Base-by-base conservation (phyloP, 345 rosid species). In the Streptanthus diversifolius region DNA sequence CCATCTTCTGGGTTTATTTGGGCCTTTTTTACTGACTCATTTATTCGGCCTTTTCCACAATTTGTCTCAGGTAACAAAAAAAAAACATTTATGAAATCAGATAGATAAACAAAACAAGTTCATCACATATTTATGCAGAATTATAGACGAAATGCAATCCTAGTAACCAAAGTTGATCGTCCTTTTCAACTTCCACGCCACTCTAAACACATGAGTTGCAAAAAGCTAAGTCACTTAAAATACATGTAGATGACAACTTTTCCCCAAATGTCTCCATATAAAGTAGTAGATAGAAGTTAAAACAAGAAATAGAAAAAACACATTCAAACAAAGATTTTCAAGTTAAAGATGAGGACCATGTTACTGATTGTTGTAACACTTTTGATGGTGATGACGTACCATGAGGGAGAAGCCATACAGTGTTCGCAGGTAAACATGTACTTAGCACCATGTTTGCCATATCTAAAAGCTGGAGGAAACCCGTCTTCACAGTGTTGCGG, bases 391-490 rank as follows among this genome's bases (percentile, higher is more conserved):
- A 63, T 30, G 11, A 29, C 19, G 8, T 55, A 70, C 22, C 66
- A 63, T 1, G 33, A 59, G 9, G 75, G 61, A 45, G 75, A 76
- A 63, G 80, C 80, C 13, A 70, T 76, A 63, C 41, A 19, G 30
- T 76, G 80, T 22, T 43, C 71, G 2, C 80, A 70, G 44, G 71
- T 70, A 45, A 76, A 49, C 39, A 47, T 70, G 71, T 76, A 11
- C 71, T 55, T 76, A 5, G 71, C 75, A 47, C 80, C 64, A 30
- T 76, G 80, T 70, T 54, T 76, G 45, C 0, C 80, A n/a, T 76
- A 62, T 7, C 66, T 76, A 37, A 63, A 2, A 64, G 57, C 8
- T 29, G 71, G 71, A 39, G 80, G 80, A 56, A 29, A 4, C 43
- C 80, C 80, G 0, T 22, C 80, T 19, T 1, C 54, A n/a, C 10